Conservation (phyloP, 2,329 filamentous ascomycete genomes). For the Neospermospora avenae region DNA sequence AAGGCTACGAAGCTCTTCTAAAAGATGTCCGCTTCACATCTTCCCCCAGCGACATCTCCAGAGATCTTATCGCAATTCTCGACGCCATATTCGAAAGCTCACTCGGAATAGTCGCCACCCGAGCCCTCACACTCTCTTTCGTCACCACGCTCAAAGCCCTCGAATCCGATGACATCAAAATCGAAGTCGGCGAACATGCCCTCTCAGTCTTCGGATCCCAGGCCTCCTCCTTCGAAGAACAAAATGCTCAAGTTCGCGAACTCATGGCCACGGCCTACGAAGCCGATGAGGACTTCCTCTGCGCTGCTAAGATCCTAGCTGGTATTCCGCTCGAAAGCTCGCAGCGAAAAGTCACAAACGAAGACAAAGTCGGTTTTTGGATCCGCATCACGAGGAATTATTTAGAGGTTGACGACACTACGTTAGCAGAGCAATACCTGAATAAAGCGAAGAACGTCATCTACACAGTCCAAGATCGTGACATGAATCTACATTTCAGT, state of each 20-base stretch:
- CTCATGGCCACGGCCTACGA: constrained; percentile 83
- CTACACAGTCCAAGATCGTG: constrained; percentile 69
- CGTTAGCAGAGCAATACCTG: constrained; percentile 77
- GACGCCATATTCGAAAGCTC: constrained; percentile 34
- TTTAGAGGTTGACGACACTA: constrained; percentile 89
- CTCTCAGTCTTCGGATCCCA: constrained; percentile 61
- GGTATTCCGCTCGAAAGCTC: constrained; percentile 87
- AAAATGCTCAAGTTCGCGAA: constrained; percentile 74
- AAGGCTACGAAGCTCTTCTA: constrained; percentile 47
- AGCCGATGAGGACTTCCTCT: constrained; percentile 72
- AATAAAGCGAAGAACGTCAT: constrained; percentile 96
- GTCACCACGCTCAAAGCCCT: constrained; percentile 60
- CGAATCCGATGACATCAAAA: constrained; percentile 61
- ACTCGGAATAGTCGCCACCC: constrained; percentile 35
- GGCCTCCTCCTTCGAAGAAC: constrained; percentile 76
- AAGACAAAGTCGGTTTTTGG: constrained; percentile 82
- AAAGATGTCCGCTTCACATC: constrained; percentile 36
- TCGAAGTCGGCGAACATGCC: constrained; percentile 73
- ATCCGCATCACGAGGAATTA: constrained; percentile 93
- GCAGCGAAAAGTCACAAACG: constrained; percentile 77
- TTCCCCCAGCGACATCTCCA: constrained; percentile 19
- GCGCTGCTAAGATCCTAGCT: constrained; percentile 74
- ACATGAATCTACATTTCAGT: constrained; percentile 79
- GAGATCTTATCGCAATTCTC: constrained; percentile 33
- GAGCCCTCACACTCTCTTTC: constrained; percentile 47